Evolutionary conservation across 805 yeast genomes (phyloP).

Genomic region (Scheffersomyces spartinae): DNA sequence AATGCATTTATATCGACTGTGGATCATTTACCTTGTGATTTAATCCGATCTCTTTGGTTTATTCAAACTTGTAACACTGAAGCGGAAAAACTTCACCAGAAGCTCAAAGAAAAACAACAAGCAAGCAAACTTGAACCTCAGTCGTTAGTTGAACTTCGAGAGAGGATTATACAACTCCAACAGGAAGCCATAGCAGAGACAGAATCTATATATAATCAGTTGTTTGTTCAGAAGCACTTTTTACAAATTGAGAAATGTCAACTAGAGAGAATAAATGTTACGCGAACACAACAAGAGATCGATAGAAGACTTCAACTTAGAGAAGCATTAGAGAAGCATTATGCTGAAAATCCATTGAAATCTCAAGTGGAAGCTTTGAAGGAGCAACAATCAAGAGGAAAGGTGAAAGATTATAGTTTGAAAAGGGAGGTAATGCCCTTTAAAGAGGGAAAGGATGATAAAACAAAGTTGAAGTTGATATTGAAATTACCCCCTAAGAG

Average conservation of each 20-base stretch:
- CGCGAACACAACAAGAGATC: slow-evolving; percentile 3
- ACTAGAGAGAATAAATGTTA: slow-evolving; percentile 7
- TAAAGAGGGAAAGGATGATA: no score
- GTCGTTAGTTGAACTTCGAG: slow-evolving; percentile 3
- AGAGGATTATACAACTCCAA: slow-evolving; percentile 4
- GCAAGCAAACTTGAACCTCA: background rate
- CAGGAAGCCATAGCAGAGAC: slow-evolving; percentile 17
- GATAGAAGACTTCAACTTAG: slow-evolving; percentile 5
- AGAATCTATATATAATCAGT: slow-evolving; percentile 16
- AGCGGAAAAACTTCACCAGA: slow-evolving; percentile 11
- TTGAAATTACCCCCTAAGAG: no score
- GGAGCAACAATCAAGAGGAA: slow-evolving; percentile 20
- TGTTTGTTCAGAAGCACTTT: slow-evolving; percentile 15
- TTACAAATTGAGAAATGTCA: slow-evolving; percentile 16
- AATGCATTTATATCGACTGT: slow-evolving; percentile 29
- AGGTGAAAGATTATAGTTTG: no score
- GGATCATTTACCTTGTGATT: slow-evolving; percentile 33
- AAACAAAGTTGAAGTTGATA: no score
- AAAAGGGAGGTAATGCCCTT: no score
- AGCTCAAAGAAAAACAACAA: slow-evolving; percentile 9
- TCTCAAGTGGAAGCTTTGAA: slow-evolving; percentile 28
- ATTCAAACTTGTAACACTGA: slow-evolving; percentile 25
- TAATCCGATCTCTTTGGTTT: slow-evolving; percentile 31
- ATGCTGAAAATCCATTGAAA: slow-evolving; percentile 19
- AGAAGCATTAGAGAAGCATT: slow-evolving; percentile 21